Evolutionary conservation across 2,329 filamentous ascomycete species (phyloP), one percentile per base, ranked within the genome.

Genomic region (Exophiala phaeomuriformis): DNA sequence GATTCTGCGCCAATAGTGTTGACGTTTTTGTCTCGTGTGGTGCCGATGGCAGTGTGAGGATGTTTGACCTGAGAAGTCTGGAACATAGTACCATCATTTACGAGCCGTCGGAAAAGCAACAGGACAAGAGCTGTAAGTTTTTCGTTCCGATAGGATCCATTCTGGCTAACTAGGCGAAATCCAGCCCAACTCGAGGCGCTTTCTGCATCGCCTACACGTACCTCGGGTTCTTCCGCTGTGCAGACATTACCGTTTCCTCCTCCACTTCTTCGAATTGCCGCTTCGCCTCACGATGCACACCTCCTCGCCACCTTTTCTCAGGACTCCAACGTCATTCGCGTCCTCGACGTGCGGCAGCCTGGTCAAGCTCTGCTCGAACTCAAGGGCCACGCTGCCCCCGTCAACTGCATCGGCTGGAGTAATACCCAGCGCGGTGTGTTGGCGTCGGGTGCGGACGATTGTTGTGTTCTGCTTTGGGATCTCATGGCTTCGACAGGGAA

Each of bases 51-150:
- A 97, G 91, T 69, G 93, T 98, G 29, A 83, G 93, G 64, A 98
- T 98, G 93, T 98, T 98, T 71, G 93, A 98, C 70, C 76, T 98
- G 57, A 83, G 93, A 66, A 97, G 91, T 69, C 74, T 98, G 49
- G 93, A 98, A 68, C 93, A 98, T 69, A 96, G 90, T 61, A 98
- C 93, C 47, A 98, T 98, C 68, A 98, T 98, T 60, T 98, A 98
- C 69, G 93, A 98, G 70, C 93, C 93, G 3, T 91, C 88, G 0
- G 86, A 90, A 62, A 96, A 96, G 72, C 84, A 85, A 27, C 56
- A 55, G 45, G 73, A 75, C 30, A 76, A 78, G 47, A 75, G 73
- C 75, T 79, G 86, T 89, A 74, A 61, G 73, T 66, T 84, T 87
- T 31, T 76, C 88, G 83, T 83, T 52, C 82, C 90, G 77, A 3